A percentile compares a stretch with the other conserved stretches of the same genome.
Evolutionary conservation across 768 basidiomycete species (phyloP).

Genomic region (Rhizopogon rudus): DNA sequence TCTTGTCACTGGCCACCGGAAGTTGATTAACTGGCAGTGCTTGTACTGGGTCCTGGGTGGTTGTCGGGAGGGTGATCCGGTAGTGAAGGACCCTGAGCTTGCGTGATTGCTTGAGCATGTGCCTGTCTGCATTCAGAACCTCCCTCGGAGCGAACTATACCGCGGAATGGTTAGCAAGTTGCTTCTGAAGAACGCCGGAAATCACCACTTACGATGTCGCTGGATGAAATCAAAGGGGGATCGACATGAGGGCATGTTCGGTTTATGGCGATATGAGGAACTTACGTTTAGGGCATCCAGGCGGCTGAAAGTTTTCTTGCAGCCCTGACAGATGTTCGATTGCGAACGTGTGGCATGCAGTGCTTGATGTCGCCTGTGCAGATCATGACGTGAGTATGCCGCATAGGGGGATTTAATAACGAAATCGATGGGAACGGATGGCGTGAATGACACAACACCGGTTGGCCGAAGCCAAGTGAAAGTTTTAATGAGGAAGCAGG

Average conservation of each 20-base stretch:
- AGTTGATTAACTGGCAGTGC: not conserved
- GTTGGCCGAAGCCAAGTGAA: not conserved
- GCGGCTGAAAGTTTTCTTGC: conserved; percentile 92
- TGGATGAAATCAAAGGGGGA: conserved; percentile 31
- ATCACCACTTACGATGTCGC: conserved; percentile 66
- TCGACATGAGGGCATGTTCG: conserved; percentile 7
- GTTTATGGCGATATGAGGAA: conserved; percentile 19
- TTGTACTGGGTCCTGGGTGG: conserved; percentile 20
- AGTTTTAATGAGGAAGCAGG: not conserved
- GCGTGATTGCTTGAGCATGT: conserved; percentile 20
- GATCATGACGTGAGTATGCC: conserved; percentile 4
- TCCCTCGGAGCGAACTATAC: conserved; percentile 76
- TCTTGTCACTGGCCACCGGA: not conserved
- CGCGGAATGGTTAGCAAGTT: conserved; percentile 18
- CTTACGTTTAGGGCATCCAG: conserved; percentile 92
- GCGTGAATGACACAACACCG: not conserved
- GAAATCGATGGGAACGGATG: not conserved
- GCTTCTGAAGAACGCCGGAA: conserved; percentile 14
- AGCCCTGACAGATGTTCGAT: conserved; percentile 84
- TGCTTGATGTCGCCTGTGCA: conserved; percentile 77
- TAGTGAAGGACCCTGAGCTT: conserved; percentile 9
- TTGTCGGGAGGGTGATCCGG: conserved; percentile 8
- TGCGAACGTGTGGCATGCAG: conserved; percentile 81
- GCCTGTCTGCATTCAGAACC: conserved; percentile 66
- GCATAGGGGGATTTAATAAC: not conserved